These are phyloP conservation scores for Sclerotinia glacialis DNA, from an alignment of 2,329 filamentous ascomycete genomes.

Conservation along the genomic window DNA sequence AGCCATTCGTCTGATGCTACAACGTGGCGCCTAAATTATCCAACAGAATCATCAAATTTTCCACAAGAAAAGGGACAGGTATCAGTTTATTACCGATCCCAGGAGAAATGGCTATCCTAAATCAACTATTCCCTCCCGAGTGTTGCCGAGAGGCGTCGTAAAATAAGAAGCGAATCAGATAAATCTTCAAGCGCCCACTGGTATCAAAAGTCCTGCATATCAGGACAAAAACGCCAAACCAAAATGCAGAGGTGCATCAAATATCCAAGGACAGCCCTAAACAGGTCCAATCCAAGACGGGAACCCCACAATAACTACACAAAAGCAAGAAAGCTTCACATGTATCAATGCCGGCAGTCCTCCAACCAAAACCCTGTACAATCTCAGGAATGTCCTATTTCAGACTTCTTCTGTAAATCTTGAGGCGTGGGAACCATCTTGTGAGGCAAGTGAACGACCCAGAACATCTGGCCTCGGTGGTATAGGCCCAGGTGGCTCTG, in stretches of 20 bases:
- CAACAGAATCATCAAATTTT: constrained; percentile 17
- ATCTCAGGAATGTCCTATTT: constrained; percentile 30
- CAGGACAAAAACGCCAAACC: constrained; percentile 34
- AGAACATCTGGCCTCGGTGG: constrained; percentile 38
- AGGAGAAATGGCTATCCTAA: constrained; percentile 24
- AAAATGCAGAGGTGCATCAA: constrained; percentile 21
- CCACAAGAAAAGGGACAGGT: constrained; percentile 8
- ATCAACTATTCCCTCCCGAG: constrained; percentile 10
- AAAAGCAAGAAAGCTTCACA: constrained; percentile 31
- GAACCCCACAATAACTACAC: constrained; percentile 29
- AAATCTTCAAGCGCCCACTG: constrained; percentile 27
- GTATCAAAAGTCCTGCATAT: constrained; percentile 30
- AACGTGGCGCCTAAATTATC: constrained; percentile 24
- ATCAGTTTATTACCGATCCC: constrained; percentile 23
- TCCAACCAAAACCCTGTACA: constrained; percentile 25
- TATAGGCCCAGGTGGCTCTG: constrained; percentile 26
- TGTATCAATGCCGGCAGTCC: constrained; percentile 27
- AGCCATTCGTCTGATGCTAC: constrained; percentile 24
- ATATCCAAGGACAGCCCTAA: constrained; percentile 27
- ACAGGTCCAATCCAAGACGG: neutral
- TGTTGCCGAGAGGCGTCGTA: constrained; percentile 23
- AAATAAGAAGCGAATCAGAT: constrained; percentile 29
- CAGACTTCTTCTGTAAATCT: constrained; percentile 48
- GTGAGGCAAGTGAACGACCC: constrained; percentile 45
- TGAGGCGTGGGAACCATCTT: constrained; percentile 47